Evolutionary conservation across 2,329 filamentous ascomycete genomes (phyloP).

Genomic region (Fusarium solani-melongenae): DNA sequence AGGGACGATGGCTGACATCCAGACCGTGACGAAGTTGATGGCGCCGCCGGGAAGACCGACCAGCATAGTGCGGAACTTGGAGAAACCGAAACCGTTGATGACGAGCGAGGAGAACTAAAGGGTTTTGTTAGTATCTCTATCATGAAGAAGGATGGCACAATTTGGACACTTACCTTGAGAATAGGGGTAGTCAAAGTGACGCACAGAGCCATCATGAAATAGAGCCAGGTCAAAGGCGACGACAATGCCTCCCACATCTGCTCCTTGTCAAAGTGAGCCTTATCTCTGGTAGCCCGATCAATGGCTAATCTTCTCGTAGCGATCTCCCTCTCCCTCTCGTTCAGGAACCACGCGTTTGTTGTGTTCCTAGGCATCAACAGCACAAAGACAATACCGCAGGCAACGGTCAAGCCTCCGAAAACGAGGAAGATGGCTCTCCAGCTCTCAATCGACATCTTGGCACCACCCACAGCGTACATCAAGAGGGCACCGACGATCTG

Average conservation of each 20-base stretch:
- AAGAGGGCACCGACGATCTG: conserved; percentile 44
- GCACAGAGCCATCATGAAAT: conserved; percentile 34
- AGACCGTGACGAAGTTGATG: conserved; percentile 33
- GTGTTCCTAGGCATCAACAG: conserved; percentile 23
- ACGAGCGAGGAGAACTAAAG: conserved; percentile 18
- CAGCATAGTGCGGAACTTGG: conserved; percentile 24
- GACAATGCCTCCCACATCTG: conserved; percentile 37
- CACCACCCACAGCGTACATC: conserved; percentile 43
- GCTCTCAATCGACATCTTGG: conserved; percentile 17
- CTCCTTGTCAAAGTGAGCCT: conserved; percentile 19
- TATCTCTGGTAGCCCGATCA: conserved; percentile 25
- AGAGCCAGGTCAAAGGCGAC: conserved; percentile 26
- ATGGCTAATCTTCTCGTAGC: conserved; percentile 28
- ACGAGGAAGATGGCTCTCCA: conserved; percentile 37
- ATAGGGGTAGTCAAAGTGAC: conserved; percentile 36
- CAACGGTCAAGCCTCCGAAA: conserved; percentile 26
- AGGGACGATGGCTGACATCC: conserved; percentile 35
- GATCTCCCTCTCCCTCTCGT: conserved; percentile 26
- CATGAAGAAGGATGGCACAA: too few relatives aligned
- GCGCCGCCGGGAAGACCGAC: conserved; percentile 13
- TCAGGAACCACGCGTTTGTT: conserved; percentile 34
- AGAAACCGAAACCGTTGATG: conserved; percentile 21
- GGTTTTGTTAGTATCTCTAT: neutral
- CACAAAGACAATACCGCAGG: conserved; percentile 14
- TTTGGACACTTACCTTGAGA: conserved; percentile 23